These are phyloP conservation scores for Pseudohalonectria lignicola DNA, from an alignment of 2,329 filamentous ascomycete genomes.

Conservation along the genomic window DNA sequence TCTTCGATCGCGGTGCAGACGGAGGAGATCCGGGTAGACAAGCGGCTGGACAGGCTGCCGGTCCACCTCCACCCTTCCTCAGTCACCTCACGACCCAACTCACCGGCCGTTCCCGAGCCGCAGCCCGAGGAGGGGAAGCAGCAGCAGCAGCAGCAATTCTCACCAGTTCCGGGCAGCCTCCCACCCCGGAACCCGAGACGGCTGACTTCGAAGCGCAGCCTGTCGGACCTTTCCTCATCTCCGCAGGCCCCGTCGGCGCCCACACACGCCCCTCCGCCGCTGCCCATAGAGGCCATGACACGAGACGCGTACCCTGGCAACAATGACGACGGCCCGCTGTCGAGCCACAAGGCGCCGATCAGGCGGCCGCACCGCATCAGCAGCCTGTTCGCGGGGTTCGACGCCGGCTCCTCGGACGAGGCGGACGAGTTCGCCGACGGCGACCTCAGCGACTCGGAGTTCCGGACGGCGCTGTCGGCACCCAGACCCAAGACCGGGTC, in stretches of 20 bases:
- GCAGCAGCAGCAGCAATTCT: conserved; percentile 29
- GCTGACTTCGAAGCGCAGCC: conserved; percentile 33
- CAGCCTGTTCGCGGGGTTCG: conserved; percentile 80
- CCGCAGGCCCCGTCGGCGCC: conserved; percentile 22
- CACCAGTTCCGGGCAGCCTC: conserved; percentile 39
- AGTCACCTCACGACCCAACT: conserved; percentile 51
- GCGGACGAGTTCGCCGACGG: conserved; percentile 49
- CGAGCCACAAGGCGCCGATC: conserved; percentile 46
- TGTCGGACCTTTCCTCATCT: conserved; percentile 38
- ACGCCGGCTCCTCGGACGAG: conserved; percentile 59
- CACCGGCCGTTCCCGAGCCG: conserved; percentile 27
- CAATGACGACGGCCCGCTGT: conserved; percentile 68
- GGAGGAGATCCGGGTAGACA: conserved; percentile 79
- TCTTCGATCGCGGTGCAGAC: conserved; percentile 61
- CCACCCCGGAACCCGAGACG: conserved; percentile 51
- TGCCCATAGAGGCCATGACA: conserved; percentile 22
- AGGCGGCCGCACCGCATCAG: conserved; percentile 65
- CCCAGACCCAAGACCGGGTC: conserved; percentile 34
- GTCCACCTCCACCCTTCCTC: conserved; percentile 69
- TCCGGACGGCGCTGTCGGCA: conserved; percentile 52
- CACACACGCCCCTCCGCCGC: conserved; percentile 1
- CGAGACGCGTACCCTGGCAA: conserved; percentile 66
- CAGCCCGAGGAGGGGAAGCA: conserved; percentile 14
- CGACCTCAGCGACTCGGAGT: conserved; percentile 57
- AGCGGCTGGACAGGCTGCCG: conserved; percentile 63